Conservation (phyloP, 257 asterid genomes). For the Euphrasia confusa region DNA sequence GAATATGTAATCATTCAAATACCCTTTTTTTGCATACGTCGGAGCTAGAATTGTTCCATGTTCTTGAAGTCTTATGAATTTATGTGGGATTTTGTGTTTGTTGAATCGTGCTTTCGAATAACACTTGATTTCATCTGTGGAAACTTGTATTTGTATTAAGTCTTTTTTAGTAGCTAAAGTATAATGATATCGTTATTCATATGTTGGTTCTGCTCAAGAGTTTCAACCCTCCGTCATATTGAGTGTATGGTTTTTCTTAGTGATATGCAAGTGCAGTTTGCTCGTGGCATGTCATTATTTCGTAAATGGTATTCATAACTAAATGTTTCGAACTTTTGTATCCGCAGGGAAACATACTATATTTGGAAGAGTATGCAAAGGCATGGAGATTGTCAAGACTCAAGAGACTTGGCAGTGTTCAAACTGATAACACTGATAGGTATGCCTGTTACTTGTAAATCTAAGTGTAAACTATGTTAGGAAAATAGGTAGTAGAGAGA, state of each 20-base stretch:
- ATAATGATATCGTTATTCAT: neutral
- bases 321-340: slow-evolving; percentile 17
- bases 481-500: neutral
- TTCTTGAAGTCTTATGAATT: neutral
- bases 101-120: neutral
- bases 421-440: slow-evolving; percentile 95
- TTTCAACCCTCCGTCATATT: neutral
- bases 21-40: no score
- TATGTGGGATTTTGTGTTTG: neutral
- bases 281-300: neutral
- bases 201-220: neutral
- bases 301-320: neutral
- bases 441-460: slow-evolving; percentile 20
- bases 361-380: slow-evolving; percentile 87
- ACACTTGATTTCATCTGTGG: slow-evolving; percentile 11
- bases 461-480: neutral
- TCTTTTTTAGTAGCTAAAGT: neutral
- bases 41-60: no score
- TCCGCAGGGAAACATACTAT: slow-evolving; percentile 82
- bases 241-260: neutral
- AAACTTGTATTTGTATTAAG: slow-evolving; percentile 6
- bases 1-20: slow-evolving; percentile 2
- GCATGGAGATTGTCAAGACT: slow-evolving; percentile 97
- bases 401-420: slow-evolving; percentile 97
- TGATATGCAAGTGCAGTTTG: neutral